These are phyloP conservation scores for Cercophora samala DNA, from an alignment of 495 filamentous ascomycete genomes.

Conservation along the genomic window DNA sequence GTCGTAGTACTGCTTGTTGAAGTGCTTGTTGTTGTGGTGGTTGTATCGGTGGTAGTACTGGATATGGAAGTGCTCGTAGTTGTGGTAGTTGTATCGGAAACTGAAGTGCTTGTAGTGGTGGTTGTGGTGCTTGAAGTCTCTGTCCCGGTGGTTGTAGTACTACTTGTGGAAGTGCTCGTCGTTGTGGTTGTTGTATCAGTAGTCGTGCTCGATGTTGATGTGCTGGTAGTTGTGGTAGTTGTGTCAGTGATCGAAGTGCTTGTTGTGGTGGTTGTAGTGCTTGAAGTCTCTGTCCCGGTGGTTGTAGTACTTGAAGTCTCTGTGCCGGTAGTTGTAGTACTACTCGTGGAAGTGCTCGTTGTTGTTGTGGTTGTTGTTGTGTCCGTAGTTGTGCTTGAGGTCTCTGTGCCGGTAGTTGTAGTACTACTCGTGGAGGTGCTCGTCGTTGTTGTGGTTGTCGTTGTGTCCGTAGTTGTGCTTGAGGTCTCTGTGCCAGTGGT, in stretches of 20 bases:
- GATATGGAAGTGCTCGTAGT: no score
- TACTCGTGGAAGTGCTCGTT: neutral
- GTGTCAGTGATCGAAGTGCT: neutral
- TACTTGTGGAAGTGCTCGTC: neutral
- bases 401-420: neutral
- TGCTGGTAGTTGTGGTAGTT: slow-evolving; percentile 1
- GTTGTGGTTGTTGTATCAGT: neutral
- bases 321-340: neutral
- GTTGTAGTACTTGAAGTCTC: no score
- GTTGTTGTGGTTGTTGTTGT: neutral
- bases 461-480: neutral
- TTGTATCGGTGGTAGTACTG: no score
- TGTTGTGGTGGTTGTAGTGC: neutral
- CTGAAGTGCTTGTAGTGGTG: neutral
- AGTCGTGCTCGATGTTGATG: neutral
- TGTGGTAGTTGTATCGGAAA: no score
- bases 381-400: neutral
- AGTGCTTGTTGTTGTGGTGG: neutral
- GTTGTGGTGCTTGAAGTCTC: neutral
- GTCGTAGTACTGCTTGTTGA: no score
- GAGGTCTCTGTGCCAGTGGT: neutral
- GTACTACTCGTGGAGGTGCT: neutral
- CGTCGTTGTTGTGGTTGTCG: neutral
- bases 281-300: neutral
- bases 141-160: no score